Conservation (phyloP, 2,329 filamentous ascomycete genomes). For the Aspergillus sp. region DNA sequence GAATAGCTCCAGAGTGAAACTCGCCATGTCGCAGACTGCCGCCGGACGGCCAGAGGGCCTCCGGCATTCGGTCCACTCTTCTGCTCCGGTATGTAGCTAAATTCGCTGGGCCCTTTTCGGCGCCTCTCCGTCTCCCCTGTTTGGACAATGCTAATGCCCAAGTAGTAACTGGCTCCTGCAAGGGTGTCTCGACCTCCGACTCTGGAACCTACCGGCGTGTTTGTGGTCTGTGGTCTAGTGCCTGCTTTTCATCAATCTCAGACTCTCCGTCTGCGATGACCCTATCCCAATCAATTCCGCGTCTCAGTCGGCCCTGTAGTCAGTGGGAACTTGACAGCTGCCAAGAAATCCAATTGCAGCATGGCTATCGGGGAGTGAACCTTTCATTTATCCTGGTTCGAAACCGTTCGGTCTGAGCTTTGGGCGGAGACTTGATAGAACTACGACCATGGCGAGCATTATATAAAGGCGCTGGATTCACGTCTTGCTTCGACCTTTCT, state of each 20-base stretch:
- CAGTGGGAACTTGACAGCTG: slow-evolving; percentile 15
- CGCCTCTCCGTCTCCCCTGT: slow-evolving; percentile 15
- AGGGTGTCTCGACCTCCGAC: slow-evolving; percentile 10
- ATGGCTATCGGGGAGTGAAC: slow-evolving; percentile 15
- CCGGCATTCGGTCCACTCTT: slow-evolving; percentile 12
- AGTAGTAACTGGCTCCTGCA: slow-evolving; percentile 18
- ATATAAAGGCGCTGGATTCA: slow-evolving; percentile 20
- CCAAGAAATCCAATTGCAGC: slow-evolving; percentile 26
- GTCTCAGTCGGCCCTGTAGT: slow-evolving; percentile 19
- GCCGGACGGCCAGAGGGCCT: slow-evolving; percentile 23
- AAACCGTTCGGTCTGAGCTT: slow-evolving; percentile 19
- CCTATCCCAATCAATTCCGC: slow-evolving; percentile 29
- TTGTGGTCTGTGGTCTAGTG: slow-evolving; percentile 15
- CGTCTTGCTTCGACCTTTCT: slow-evolving; percentile 2
- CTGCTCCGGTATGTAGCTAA: slow-evolving; percentile 13
- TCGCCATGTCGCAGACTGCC: slow-evolving; percentile 30
- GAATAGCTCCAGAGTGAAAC: slow-evolving; percentile 30
- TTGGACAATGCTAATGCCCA: slow-evolving; percentile 17
- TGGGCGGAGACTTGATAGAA: not conserved
- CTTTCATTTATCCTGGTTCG: slow-evolving; percentile 19
- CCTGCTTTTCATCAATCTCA: slow-evolving; percentile 33
- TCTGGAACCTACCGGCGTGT: slow-evolving; percentile 10
- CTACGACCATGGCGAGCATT: slow-evolving; percentile 6
- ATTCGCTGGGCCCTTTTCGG: slow-evolving; percentile 5
- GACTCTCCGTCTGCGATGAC: slow-evolving; percentile 21